A percentile compares a stretch with the other conserved stretches of the same genome.
These are phyloP conservation scores for Grosmannia penicillata DNA, from an alignment of 2,329 filamentous ascomycete species.

Conservation along the genomic window DNA sequence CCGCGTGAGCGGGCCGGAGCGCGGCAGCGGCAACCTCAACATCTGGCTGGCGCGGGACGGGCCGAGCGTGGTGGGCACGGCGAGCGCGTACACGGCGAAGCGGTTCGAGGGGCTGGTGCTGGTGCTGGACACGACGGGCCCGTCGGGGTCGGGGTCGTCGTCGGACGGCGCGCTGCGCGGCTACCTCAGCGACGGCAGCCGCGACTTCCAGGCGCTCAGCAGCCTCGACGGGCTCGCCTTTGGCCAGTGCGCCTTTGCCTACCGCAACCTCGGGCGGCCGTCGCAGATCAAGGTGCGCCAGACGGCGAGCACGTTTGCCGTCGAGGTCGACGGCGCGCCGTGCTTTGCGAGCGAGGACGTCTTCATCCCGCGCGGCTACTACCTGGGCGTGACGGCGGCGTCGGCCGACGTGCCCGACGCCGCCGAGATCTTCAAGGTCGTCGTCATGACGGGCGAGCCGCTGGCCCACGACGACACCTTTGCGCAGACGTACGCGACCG, in stretches of 20 bases:
- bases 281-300: constrained; percentile 64
- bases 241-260: constrained; percentile 79
- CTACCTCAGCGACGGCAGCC: constrained; percentile 83
- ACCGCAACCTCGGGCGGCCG: constrained; percentile 80
- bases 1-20: constrained; percentile 70
- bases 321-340: constrained; percentile 61
- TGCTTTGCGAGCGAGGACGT: constrained; percentile 82
- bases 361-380: constrained; percentile 63
- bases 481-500: no score
- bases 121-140: constrained; percentile 71
- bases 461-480: no score
- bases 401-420: constrained; percentile 87
- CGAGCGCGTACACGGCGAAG: constrained; percentile 71
- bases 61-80: constrained; percentile 46
- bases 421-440: constrained; percentile 82
- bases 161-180: constrained; percentile 66
- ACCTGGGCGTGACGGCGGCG: constrained; percentile 74
- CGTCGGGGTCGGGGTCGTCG: constrained; percentile 46
- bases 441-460: constrained; percentile 47
- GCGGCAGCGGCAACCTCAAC: constrained; percentile 78
- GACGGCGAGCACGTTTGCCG: constrained; percentile 49
- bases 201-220: constrained; percentile 65
- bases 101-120: constrained; percentile 85
- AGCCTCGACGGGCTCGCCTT: constrained; percentile 79
- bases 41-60: constrained; percentile 77